Base-by-base conservation (phyloP, 1,284 basidiomycete genomes). In the Polyporus tsugae region DNA sequence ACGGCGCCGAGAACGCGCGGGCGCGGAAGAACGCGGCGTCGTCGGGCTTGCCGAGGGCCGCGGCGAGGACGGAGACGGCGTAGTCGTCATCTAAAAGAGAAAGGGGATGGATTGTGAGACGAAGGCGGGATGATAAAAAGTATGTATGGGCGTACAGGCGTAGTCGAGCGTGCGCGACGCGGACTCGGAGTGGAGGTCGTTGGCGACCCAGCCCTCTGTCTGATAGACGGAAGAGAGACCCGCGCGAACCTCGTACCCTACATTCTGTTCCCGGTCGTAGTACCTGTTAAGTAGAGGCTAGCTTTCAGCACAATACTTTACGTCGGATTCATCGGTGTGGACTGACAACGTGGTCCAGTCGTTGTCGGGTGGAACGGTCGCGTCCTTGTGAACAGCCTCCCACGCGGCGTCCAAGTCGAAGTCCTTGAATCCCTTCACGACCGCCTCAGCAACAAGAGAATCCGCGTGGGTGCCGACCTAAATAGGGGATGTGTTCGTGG, bases 191-290 rank as follows among this genome's bases (percentile, higher is more conserved):
- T 95, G 94, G 15, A 93, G 79, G 73, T 95, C 93, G 63, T 90
- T 84, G 2, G 92, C 94, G 0, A 95, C 93, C 86, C 89, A 96
- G 6, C 93, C 94, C 29, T 85, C 84, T 13, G 82, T 76, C n/a
- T 81, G 81, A 75, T 95, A 95, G 41, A 89, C 86, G 0, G 89
- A 87, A 0, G 89, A 89, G 53, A 95, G 80, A 0, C 94, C 94
- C 0, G 94, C 94, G 22, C 93, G 89, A 4, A 90, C 93, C 84
- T 95, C 93, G 74, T 93, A 94, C 36, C 92, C 92, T 0, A 94
- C 93, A 64, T 87, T 84, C 88, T 91, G 68, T 78, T 95, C 84
- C 4, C 94, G 86, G 77, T 95, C 94, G 46, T 79, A 86, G 72
- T 93, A 95, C 60, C 89, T 91, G 67, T 2, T 7, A 58, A 13